Conservation (phyloP, 2,329 filamentous ascomycete genomes). For the Teratosphaeria destructans region DNA sequence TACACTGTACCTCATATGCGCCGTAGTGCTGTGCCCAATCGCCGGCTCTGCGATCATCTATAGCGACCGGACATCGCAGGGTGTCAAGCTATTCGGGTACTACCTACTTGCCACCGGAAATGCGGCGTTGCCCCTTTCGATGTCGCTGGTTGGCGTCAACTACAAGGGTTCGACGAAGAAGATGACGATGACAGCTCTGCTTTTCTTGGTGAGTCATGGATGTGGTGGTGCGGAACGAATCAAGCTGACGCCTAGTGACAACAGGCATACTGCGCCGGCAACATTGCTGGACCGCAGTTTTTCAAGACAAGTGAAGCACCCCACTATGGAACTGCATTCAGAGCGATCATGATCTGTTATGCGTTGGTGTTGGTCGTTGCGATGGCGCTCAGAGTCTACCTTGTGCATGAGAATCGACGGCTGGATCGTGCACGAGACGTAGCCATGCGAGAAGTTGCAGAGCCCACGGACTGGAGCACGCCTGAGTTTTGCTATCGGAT, state of each 20-base stretch:
- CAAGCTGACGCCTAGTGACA: background rate
- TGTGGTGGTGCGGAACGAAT: conserved; percentile 35
- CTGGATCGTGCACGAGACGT: background rate
- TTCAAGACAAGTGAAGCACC: conserved; percentile 8
- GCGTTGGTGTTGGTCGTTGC: background rate
- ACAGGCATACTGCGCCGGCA: conserved; percentile 43
- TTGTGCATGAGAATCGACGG: background rate
- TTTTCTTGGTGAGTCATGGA: conserved; percentile 24
- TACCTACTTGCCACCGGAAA: background rate
- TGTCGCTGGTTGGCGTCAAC: background rate
- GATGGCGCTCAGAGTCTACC: background rate
- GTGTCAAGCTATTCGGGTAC: background rate
- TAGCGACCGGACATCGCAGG: background rate
- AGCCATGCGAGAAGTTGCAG: background rate
- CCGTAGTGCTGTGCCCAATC: background rate
- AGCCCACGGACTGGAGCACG: background rate
- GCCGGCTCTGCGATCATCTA: background rate
- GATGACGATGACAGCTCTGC: background rate
- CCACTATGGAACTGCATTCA: conserved; percentile 7
- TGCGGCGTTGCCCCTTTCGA: background rate
- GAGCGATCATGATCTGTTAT: background rate
- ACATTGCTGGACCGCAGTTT: conserved; percentile 16
- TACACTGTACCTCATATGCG: background rate
- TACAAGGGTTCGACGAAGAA: background rate
- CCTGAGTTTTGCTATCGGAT: background rate